Evolutionary conservation across 2,329 filamentous ascomycete genomes (phyloP).

Genomic region (Fonsecaea pugnacius): DNA sequence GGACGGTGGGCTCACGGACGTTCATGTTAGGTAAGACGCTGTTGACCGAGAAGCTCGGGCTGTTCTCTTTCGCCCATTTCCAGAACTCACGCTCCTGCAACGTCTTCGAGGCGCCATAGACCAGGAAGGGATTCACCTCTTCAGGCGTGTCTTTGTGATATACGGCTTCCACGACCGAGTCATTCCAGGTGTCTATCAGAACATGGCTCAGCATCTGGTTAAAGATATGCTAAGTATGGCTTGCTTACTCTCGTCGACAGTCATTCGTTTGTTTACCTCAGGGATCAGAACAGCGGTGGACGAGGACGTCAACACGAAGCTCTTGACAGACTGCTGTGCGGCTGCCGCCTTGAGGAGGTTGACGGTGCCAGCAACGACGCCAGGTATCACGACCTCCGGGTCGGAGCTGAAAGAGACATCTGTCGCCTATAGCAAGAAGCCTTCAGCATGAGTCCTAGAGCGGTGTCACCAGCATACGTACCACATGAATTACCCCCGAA

Average conservation of each 20-base stretch:
- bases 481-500: constrained; percentile 44
- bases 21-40: constrained; percentile 31
- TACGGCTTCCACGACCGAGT: constrained; percentile 37
- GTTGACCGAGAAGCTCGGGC: constrained; percentile 38
- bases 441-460: background rate
- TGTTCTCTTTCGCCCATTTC: constrained; percentile 44
- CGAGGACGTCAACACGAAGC: constrained; percentile 24
- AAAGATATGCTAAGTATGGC: too few relatives aligned
- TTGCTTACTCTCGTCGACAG: constrained; percentile 28
- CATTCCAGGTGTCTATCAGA: constrained; percentile 44
- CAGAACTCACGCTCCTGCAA: constrained; percentile 46
- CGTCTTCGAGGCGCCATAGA: constrained; percentile 49
- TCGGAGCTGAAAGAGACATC: constrained; percentile 44
- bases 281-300: constrained; percentile 41
- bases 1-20: constrained; percentile 31
- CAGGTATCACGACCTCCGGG: constrained; percentile 49
- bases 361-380: constrained; percentile 12
- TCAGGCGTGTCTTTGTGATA: constrained; percentile 46
- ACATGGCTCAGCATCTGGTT: background rate
- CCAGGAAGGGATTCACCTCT: constrained; percentile 33
- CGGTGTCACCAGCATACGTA: background rate
- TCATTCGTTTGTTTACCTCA: constrained; percentile 45
- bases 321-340: constrained; percentile 40
- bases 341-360: constrained; percentile 19
- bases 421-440: constrained; percentile 7